Conservation (phyloP, 2,329 filamentous ascomycete species). For the Colletotrichum cordylinicola region DNA sequence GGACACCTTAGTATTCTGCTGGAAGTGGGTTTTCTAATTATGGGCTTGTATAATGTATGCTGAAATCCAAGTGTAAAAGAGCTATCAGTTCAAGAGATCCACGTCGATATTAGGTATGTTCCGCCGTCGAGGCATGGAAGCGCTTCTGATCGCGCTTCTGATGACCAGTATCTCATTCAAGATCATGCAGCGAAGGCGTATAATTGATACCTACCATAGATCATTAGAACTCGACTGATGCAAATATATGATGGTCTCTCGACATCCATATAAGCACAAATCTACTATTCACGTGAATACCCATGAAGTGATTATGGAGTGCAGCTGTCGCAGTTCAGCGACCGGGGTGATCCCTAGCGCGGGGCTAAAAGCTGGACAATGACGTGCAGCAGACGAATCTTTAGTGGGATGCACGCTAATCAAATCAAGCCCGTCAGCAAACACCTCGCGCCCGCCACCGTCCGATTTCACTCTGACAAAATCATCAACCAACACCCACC, state of each 20-base stretch:
- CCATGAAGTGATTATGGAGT: neutral
- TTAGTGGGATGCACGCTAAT: neutral
- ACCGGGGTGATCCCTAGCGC: neutral
- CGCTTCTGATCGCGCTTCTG: neutral
- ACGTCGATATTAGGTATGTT: neutral
- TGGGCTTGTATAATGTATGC: neutral
- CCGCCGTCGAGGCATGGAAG: neutral
- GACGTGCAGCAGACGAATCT: neutral
- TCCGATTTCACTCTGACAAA: neutral
- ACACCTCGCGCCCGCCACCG: neutral
- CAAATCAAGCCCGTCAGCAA: neutral
- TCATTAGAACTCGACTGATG: neutral
- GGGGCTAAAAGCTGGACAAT: neutral
- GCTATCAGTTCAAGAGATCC: neutral
- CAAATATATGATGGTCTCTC: neutral
- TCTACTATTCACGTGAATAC: neutral
- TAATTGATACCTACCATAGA: neutral
- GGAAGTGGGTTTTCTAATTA: fast-evolving
- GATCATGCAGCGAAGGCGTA: too few species aligned
- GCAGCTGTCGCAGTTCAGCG: neutral
- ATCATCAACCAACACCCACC: neutral
- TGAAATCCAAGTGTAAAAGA: neutral
- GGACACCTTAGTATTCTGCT: neutral
- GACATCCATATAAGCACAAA: neutral
- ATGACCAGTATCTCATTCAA: too few species aligned